A percentile compares a stretch with the other conserved stretches of the same genome.
phyloP scores from a whole-genome alignment of 2,329 filamentous ascomycete species.

The Neonectria neomacrospora region DNA sequence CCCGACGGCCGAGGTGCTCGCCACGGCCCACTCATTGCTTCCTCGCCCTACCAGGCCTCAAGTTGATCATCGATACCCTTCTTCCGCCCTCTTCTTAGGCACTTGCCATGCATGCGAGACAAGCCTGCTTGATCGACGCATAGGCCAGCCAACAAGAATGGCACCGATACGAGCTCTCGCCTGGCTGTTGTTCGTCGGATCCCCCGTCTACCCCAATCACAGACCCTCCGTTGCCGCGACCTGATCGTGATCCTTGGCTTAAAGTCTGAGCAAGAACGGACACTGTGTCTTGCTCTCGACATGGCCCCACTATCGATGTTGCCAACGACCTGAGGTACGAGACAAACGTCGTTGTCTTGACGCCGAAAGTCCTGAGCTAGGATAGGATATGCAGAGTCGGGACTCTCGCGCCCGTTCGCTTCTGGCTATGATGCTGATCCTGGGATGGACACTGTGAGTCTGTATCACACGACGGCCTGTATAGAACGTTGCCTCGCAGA shows the following conservation, averaged over 20 bases:
- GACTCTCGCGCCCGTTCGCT: constrained; percentile 2
- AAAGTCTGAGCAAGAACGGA: not conserved
- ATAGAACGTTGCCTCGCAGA: constrained; percentile 6
- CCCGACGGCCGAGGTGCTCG: not conserved
- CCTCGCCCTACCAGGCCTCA: not conserved
- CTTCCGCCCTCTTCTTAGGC: not conserved
- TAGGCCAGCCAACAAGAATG: not conserved
- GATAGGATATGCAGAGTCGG: not conserved
- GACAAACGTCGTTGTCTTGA: not conserved
- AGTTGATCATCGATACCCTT: not conserved
- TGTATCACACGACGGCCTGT: constrained; percentile 14
- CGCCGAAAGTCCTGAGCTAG: constrained; percentile 1
- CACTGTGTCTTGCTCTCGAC: not conserved
- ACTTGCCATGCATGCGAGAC: not conserved
- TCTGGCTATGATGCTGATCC: not conserved
- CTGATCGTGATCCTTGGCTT: not conserved
- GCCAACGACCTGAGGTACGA: constrained; percentile 8
- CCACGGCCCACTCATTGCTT: not conserved
- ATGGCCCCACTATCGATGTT: constrained; percentile 10
- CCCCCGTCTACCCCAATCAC: constrained; percentile 13
- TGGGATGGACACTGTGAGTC: constrained; percentile 13
- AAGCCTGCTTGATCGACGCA: not conserved
- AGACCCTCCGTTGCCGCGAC: not conserved
- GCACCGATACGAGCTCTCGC: not conserved
- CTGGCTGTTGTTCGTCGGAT: not conserved